These are phyloP conservation scores for Scytalidium sp. DNA, from an alignment of 2,329 filamentous ascomycete genomes.

Conservation along the genomic window DNA sequence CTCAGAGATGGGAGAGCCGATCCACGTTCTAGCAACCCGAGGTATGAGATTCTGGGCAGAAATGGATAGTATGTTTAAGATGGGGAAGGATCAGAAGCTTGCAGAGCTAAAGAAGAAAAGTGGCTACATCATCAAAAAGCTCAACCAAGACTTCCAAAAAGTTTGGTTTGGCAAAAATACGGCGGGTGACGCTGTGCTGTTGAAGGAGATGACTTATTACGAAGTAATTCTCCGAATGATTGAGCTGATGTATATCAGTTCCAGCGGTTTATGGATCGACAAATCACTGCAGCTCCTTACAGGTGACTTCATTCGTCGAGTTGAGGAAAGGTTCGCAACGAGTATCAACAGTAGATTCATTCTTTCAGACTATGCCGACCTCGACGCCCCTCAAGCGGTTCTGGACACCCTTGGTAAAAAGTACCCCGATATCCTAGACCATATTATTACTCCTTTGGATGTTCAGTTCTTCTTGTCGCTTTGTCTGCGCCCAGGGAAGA, in stretches of 20 bases:
- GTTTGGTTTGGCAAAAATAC: slow-evolving; percentile 92
- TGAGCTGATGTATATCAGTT: slow-evolving; percentile 86
- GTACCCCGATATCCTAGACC: slow-evolving; percentile 82
- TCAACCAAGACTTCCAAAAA: slow-evolving; percentile 96
- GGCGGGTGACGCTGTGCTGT: slow-evolving; percentile 74
- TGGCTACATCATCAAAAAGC: slow-evolving; percentile 89
- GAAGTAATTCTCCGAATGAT: slow-evolving; percentile 86
- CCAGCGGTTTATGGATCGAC: slow-evolving; percentile 90
- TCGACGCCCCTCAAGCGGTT: slow-evolving; percentile 75
- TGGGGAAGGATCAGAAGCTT: slow-evolving; percentile 87
- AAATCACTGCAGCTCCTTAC: slow-evolving; percentile 77
- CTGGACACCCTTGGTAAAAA: slow-evolving; percentile 75
- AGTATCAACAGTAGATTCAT: slow-evolving; percentile 69
- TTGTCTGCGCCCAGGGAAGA: slow-evolving; percentile 88
- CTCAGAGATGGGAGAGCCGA: slow-evolving; percentile 99
- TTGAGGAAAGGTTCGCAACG: slow-evolving; percentile 94
- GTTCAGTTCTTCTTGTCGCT: slow-evolving; percentile 95
- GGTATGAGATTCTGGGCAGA: slow-evolving; percentile 97
- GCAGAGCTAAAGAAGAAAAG: slow-evolving; percentile 84
- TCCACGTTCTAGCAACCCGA: slow-evolving; percentile 96
- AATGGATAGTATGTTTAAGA: slow-evolving; percentile 98
- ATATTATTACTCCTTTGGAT: slow-evolving; percentile 97
- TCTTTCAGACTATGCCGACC: slow-evolving; percentile 85
- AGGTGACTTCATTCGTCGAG: slow-evolving; percentile 92
- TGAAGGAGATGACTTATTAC: slow-evolving; percentile 94